Base-by-base conservation (phyloP, 2,329 filamentous ascomycete species). In the Stemphylium lycopersici region DNA sequence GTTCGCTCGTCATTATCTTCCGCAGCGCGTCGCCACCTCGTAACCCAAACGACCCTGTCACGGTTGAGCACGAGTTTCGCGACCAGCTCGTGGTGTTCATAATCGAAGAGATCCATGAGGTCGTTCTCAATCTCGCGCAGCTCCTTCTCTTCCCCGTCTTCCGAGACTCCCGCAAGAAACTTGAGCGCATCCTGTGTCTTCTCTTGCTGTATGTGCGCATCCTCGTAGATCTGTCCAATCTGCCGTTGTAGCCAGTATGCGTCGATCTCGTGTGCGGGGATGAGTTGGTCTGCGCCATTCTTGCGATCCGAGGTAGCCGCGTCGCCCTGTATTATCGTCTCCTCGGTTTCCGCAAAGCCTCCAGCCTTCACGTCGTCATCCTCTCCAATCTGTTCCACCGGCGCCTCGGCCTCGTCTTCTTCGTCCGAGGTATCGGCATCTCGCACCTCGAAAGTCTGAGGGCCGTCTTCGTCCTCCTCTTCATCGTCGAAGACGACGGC, bases 61-160 rank as follows among this genome's bases (percentile, higher is more conserved):
- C 91, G 86, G 76, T 99, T 99, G 64, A 89, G 86, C 52, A 98
- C 92, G 13, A 99, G 83, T 75, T 91, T 93, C 61, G 91, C 88
- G 22, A 98, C 95, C 49, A 97, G 83, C 61, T 97, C 92, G 57
- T 96, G 91, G 69, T 97, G 90, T 68, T 98, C 93, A 69, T 96
- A 99, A 68, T 99, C 95, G 66, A 99, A 98, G 0, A 99, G 84
- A 68, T 97, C 95, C 90, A 98, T 98, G 53, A 99, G 82, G 59
- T 99, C 95, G 75, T 99, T 99, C 71, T 99, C 95, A 51, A 98
- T 93, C 69, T 99, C 93, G 67, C 93, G 88, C 26, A 98, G 81
- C 12, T 90, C 84, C 74, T 90, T 93, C 68, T 96, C 91, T 55
- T 93, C 88, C 13, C 89, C 92, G 50, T 90, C 88, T 45, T 84